Conservation (phyloP, 2,329 filamentous ascomycete species). For the Alternaria gansuensis region DNA sequence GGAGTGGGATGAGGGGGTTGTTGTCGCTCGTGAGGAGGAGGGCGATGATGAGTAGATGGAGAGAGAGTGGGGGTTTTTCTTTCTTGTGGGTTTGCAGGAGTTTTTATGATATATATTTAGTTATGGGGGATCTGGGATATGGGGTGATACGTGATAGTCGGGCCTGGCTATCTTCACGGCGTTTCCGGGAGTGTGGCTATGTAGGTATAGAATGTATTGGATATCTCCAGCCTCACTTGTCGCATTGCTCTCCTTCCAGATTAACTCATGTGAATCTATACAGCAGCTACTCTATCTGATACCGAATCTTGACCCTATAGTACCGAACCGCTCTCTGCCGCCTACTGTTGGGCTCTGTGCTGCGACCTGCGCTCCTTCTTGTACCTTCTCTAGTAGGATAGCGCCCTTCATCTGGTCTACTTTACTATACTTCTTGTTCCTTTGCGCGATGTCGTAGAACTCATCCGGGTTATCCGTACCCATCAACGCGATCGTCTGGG, state of each 20-base stretch:
- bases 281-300: slow-evolving; percentile 23
- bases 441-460: slow-evolving; percentile 89
- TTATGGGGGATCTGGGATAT: neutral
- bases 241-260: neutral
- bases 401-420: slow-evolving; percentile 93
- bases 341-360: slow-evolving; percentile 46
- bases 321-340: slow-evolving; percentile 47
- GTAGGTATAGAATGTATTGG: neutral
- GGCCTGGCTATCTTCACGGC: slow-evolving; percentile 9
- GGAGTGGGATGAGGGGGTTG: slow-evolving; percentile 44
- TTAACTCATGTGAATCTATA: neutral
- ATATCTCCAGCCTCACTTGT: neutral
- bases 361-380: slow-evolving; percentile 48
- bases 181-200: neutral
- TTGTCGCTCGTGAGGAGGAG: slow-evolving; percentile 35
- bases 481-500: slow-evolving; percentile 91
- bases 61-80: neutral
- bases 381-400: slow-evolving; percentile 81
- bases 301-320: slow-evolving; percentile 48
- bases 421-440: slow-evolving; percentile 92
- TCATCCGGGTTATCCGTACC: slow-evolving; percentile 90
- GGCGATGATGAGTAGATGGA: slow-evolving; percentile 5
- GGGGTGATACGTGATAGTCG: slow-evolving; percentile 9
- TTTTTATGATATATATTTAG: neutral
- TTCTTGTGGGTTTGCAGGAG: neutral